A percentile compares a stretch with the other conserved stretches of the same genome.
Conservation (phyloP, 2,329 filamentous ascomycete species). For the Curvularia lunata region DNA sequence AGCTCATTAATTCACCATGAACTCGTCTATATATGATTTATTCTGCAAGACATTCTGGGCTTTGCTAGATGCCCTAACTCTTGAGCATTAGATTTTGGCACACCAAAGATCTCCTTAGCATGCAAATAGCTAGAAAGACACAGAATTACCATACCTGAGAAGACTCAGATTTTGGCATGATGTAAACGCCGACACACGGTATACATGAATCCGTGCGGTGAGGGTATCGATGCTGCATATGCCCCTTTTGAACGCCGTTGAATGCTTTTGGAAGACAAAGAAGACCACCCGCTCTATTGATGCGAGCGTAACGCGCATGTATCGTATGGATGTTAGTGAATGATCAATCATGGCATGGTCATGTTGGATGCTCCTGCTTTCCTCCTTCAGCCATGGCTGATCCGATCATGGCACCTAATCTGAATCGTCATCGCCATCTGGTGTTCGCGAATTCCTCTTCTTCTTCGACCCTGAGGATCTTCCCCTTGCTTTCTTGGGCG, state of each 20-base stretch:
- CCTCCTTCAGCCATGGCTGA: neutral
- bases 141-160: neutral
- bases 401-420: constrained; percentile 29
- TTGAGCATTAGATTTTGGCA: neutral
- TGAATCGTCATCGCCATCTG: constrained; percentile 39
- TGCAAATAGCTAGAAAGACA: neutral
- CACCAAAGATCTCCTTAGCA: neutral
- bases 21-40: neutral
- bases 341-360: neutral
- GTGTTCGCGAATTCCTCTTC: constrained; percentile 41
- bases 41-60: neutral
- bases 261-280: constrained; percentile 7
- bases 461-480: constrained; percentile 29
- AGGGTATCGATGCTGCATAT: constrained; percentile 20
- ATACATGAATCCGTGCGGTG: constrained; percentile 10
- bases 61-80: neutral
- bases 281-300: neutral
- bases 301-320: neutral
- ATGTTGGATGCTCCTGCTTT: neutral
- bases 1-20: neutral
- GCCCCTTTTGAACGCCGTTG: constrained; percentile 12
- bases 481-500: constrained; percentile 45
- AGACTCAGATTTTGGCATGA: neutral
- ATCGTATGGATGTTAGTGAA: neutral
- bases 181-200: constrained; percentile 2